A percentile compares a stretch with the other conserved stretches of the same genome.
Conservation (phyloP, 257 asterid species). For the Galeopsis tetrahit region DNA sequence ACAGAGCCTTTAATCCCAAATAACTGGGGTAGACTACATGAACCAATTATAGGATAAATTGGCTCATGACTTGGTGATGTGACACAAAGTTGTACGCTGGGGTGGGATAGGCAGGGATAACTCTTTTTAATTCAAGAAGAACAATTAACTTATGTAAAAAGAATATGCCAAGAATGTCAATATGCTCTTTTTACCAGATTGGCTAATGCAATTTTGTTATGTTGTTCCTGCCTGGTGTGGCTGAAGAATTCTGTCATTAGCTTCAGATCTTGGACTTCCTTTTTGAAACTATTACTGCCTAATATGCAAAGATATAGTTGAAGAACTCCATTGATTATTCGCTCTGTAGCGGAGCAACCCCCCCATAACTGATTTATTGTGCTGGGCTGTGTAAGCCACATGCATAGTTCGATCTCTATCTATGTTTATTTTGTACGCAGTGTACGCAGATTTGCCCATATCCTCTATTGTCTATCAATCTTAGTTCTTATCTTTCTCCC, state of each 20-base stretch:
- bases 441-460: too few relatives aligned
- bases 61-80: too few relatives aligned
- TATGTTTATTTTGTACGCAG: too few relatives aligned
- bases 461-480: neutral
- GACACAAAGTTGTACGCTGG: too few relatives aligned
- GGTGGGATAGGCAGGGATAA: too few relatives aligned
- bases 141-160: conserved; percentile 25
- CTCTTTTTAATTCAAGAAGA: conserved; percentile 5
- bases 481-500: neutral
- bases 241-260: neutral
- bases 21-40: too few relatives aligned
- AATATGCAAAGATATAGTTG: conserved; percentile 1
- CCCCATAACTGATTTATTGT: too few relatives aligned
- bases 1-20: too few relatives aligned
- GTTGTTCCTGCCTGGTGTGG: neutral
- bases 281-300: conserved; percentile 26
- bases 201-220: conserved; percentile 20
- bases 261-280: neutral
- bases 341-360: neutral
- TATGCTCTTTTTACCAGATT: conserved; percentile 14
- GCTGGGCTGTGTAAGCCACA: too few relatives aligned
- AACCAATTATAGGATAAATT: too few relatives aligned
- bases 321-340: neutral
- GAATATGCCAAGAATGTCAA: conserved; percentile 16
- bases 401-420: too few relatives aligned